Evolutionary conservation across 768 basidiomycete genomes (phyloP), one percentile per base, ranked within the genome.

Genomic region (Dendrothele bispora): DNA sequence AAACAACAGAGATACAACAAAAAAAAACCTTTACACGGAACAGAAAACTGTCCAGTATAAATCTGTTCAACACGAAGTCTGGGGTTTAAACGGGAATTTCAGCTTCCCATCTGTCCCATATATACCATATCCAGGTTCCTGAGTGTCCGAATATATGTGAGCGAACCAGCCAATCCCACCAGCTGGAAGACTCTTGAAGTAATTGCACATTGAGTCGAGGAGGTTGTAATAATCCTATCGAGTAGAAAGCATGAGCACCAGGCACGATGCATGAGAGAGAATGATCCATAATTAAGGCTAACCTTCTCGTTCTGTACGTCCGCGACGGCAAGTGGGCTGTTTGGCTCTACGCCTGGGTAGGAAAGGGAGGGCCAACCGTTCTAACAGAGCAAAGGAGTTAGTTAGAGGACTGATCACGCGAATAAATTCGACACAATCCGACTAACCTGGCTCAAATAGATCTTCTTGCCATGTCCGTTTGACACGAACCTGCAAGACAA

Each of bases 111-210:
- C 17, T 4, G 3, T 17, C 20, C 38, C 46, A 39, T 47, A 47
- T n/a, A 47, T 47, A 11, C 46, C 46, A 39, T 47, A 47, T 10
- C 87, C 87, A 15, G 83, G 37, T 43, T 74, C 75, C 62, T 80
- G 75, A 50, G 63, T 50, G 57, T 88, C 88, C 2, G 82, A 80
- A 57, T 88, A 89, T 45, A 89, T 82, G 59, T 90, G 88, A 22
- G 84, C 85, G 55, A 91, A 91, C 88, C 88, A 91, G 10, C 88
- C 86, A 28, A 89, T 67, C 20, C 86, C 86, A 18, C 86, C 86
- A 3, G 76, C 77, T 14, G 65, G 59, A 21, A 78, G 77, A 0
- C 53, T 57, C 64, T 90, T 90, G 57, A 90, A 71, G 55, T 80
- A 72, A 8, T 68, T 56, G 57, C 88, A 90, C 46, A 84, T 76